Conservation (phyloP, 1,284 basidiomycete genomes). For the Austroboletus novae-zelandiae region DNA sequence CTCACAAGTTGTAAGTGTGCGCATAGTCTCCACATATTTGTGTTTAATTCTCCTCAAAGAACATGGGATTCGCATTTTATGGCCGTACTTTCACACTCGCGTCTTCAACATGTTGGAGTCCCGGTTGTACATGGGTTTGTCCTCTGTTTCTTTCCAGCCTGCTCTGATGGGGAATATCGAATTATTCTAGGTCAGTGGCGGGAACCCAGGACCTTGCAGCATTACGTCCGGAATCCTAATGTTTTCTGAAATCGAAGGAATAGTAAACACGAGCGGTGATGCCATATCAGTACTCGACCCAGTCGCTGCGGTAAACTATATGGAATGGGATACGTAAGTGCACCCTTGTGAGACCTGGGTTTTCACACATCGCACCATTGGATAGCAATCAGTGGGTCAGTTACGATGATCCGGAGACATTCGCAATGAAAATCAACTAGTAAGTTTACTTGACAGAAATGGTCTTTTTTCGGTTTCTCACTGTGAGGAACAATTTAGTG, state of each 20-base stretch:
- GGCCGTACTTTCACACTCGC: slow-evolving; percentile 1
- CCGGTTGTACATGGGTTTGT: slow-evolving; percentile 1
- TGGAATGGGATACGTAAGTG: slow-evolving; percentile 1
- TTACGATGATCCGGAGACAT: slow-evolving; percentile 1
- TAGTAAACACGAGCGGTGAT: not conserved
- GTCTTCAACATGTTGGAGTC: slow-evolving; percentile 1
- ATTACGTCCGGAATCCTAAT: slow-evolving; percentile 1
- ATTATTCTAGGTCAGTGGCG: not conserved
- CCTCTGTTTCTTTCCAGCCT: no score
- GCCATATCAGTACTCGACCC: not conserved
- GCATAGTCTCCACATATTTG: not conserved
- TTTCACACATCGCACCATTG: not conserved
- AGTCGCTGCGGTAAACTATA: slow-evolving; percentile 1
- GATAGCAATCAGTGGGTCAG: slow-evolving; percentile 3
- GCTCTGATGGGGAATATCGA: not conserved
- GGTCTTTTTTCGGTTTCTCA: no score
- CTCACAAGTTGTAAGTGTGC: not conserved
- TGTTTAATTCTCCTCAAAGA: not conserved
- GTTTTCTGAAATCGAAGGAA: slow-evolving; percentile 1
- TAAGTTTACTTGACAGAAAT: not conserved
- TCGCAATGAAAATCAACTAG: slow-evolving; percentile 1
- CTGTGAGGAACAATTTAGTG: not conserved
- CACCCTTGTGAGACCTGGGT: not conserved
- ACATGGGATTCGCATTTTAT: slow-evolving; percentile 3
- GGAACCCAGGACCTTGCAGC: slow-evolving; percentile 1